These are phyloP conservation scores for Pythium vanterpoolii DNA, from an alignment of 352 stramenopile species.

Conservation along the genomic window DNA sequence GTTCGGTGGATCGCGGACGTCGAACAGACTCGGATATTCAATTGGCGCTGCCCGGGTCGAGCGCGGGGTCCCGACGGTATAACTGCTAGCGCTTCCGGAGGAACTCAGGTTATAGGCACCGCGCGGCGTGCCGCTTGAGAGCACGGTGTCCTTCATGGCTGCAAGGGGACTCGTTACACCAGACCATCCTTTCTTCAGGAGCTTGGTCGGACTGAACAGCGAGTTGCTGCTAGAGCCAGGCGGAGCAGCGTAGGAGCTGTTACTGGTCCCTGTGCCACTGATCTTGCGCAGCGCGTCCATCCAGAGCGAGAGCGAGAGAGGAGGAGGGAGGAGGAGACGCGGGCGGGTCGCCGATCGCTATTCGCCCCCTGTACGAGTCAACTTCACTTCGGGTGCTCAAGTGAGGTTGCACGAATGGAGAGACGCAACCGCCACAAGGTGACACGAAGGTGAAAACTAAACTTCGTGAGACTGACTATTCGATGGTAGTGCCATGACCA, in stretches of 20 bases:
- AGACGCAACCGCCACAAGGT: slow-evolving; percentile 12
- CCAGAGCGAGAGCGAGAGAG: neutral
- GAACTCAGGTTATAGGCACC: slow-evolving; percentile 9
- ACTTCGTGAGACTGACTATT: neutral
- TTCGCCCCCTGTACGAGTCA: neutral
- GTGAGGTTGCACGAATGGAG: slow-evolving; percentile 10
- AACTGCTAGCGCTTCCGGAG: neutral
- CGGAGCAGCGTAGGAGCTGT: neutral
- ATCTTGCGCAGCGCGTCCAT: slow-evolving; percentile 24
- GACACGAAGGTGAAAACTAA: slow-evolving; percentile 13
- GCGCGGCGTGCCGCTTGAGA: slow-evolving; percentile 43
- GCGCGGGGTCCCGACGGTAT: neutral
- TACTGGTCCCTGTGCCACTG: slow-evolving; percentile 11
- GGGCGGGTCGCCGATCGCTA: neutral
- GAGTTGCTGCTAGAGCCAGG: slow-evolving; percentile 26
- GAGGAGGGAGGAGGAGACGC: neutral
- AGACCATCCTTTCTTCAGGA: slow-evolving; percentile 67
- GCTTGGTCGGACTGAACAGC: slow-evolving; percentile 49
- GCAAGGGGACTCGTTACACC: slow-evolving; percentile 59
- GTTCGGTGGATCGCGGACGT: slow-evolving; percentile 45
- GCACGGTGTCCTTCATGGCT: slow-evolving; percentile 62
- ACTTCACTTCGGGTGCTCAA: neutral
- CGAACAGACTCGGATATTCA: slow-evolving; percentile 77
- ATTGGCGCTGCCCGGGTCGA: slow-evolving; percentile 28
- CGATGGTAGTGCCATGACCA: neutral